phyloP scores from a whole-genome alignment of 2,329 filamentous ascomycete genomes.

The Phaeosphaeriaceae sp. region DNA sequence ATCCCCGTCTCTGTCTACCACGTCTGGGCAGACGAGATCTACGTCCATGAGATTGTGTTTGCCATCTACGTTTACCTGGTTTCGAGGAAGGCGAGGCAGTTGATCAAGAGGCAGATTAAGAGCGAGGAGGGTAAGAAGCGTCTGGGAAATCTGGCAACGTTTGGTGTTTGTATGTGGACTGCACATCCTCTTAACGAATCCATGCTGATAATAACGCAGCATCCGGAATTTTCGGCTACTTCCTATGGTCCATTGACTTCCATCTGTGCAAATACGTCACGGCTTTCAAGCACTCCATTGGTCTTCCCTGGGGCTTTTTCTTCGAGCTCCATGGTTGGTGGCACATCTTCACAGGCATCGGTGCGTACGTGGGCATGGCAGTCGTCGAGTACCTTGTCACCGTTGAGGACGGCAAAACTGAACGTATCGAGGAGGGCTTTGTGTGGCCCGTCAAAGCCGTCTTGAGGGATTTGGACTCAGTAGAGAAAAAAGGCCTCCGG shows the following conservation, averaged over 20 bases:
- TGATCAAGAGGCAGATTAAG: slow-evolving; percentile 37
- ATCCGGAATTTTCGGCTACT: slow-evolving; percentile 58
- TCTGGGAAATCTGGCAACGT: slow-evolving; percentile 33
- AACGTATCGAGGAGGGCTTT: slow-evolving; percentile 41
- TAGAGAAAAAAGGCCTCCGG: slow-evolving; percentile 15
- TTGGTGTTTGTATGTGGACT: slow-evolving; percentile 33
- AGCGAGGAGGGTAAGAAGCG: slow-evolving; percentile 28
- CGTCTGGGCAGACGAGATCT: slow-evolving; percentile 49
- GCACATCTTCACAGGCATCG: slow-evolving; percentile 66
- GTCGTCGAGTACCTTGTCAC: slow-evolving; percentile 47
- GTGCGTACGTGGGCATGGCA: slow-evolving; percentile 55
- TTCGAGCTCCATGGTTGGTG: slow-evolving; percentile 70
- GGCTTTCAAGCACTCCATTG: slow-evolving; percentile 53
- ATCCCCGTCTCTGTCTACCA: slow-evolving; percentile 47
- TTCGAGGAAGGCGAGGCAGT: slow-evolving; percentile 29
- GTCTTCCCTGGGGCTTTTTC: slow-evolving; percentile 63
- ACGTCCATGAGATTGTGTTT: slow-evolving; percentile 48
- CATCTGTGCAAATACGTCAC: slow-evolving; percentile 60
- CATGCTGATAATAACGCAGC: slow-evolving; percentile 24
- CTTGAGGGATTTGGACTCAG: slow-evolving; percentile 34
- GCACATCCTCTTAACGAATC: not conserved
- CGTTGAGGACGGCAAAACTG: slow-evolving; percentile 33
- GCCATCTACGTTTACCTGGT: slow-evolving; percentile 53
- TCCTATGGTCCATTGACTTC: slow-evolving; percentile 65
- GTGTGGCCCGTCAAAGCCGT: slow-evolving; percentile 45